phyloP scores from a whole-genome alignment of 2,329 filamentous ascomycete species.

The Fusarium subglutinans region DNA sequence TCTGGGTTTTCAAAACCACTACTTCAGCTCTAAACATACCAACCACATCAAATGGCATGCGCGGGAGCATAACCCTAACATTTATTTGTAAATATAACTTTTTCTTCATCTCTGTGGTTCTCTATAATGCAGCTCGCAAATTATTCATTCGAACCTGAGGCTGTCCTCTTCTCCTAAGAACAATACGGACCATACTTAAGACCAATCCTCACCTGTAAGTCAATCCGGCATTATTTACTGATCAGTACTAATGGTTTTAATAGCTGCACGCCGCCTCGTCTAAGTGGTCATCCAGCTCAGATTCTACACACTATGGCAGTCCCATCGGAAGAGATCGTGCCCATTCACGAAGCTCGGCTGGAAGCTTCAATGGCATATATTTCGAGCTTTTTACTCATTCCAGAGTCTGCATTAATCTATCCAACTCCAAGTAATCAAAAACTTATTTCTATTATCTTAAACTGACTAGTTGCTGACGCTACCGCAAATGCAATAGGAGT shows the following conservation, averaged over 20 bases:
- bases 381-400: too few relatives aligned
- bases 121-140: not conserved
- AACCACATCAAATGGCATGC: not conserved
- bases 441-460: not conserved
- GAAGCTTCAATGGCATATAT: not conserved
- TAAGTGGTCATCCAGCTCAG: not conserved
- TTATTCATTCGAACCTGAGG: not conserved
- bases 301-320: not conserved
- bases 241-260: too few relatives aligned
- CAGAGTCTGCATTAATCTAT: not conserved
- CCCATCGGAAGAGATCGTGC: not conserved
- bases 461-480: not conserved
- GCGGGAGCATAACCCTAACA: too few relatives aligned
- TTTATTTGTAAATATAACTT: not conserved
- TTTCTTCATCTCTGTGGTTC: not conserved
- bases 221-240: not conserved
- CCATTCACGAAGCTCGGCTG: not conserved
- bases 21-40: too few relatives aligned
- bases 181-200: not conserved
- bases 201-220: not conserved
- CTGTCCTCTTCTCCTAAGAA: not conserved
- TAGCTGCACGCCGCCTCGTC: too few relatives aligned
- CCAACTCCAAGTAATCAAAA: not conserved
- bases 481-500: not conserved
- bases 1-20: not conserved